Conservation (phyloP, 306 rosid genomes). For the Astragalus membranaceus region DNA sequence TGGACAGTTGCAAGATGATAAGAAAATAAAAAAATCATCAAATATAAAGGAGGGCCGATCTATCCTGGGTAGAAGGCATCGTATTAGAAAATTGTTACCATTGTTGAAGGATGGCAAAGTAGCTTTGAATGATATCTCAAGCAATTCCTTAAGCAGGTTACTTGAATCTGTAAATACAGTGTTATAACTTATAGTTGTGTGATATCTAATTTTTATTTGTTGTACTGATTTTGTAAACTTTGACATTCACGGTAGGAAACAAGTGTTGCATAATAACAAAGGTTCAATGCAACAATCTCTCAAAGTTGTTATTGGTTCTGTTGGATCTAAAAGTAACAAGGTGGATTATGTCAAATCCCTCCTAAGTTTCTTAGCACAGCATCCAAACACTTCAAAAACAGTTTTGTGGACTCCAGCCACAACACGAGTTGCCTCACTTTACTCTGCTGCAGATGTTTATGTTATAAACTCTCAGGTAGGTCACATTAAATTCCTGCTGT, state of each 20-base stretch:
- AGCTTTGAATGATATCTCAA: slow-evolving; percentile 24
- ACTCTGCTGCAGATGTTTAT: slow-evolving; percentile 92
- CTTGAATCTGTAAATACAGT: slow-evolving; percentile 11
- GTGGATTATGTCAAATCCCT: slow-evolving; percentile 74
- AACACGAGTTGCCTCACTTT: slow-evolving; percentile 81
- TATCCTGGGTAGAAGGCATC: slow-evolving; percentile 42
- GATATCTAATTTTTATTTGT: slow-evolving; percentile 23
- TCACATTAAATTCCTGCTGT: background rate
- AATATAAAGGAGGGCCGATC: slow-evolving; percentile 35
- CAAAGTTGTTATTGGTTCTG: slow-evolving; percentile 81
- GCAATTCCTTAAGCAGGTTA: slow-evolving; percentile 31
- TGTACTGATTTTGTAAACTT: slow-evolving; percentile 30
- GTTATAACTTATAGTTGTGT: slow-evolving; percentile 9
- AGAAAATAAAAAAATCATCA: slow-evolving; percentile 30
- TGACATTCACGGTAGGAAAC: slow-evolving; percentile 32
- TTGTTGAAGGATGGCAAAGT: slow-evolving; percentile 30
- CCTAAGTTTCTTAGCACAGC: slow-evolving; percentile 48
- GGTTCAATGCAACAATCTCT: slow-evolving; percentile 34
- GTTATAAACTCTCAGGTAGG: slow-evolving; percentile 90
- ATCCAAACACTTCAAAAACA: slow-evolving; percentile 74
- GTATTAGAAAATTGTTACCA: slow-evolving; percentile 50
- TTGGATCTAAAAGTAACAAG: slow-evolving; percentile 97
- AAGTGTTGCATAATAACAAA: slow-evolving; percentile 29
- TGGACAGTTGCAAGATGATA: slow-evolving; percentile 27
- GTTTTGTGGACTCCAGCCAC: slow-evolving; percentile 91